Evolutionary conservation across 2,329 filamentous ascomycete species (phyloP).

Genomic region (Coniochaeta sp.): DNA sequence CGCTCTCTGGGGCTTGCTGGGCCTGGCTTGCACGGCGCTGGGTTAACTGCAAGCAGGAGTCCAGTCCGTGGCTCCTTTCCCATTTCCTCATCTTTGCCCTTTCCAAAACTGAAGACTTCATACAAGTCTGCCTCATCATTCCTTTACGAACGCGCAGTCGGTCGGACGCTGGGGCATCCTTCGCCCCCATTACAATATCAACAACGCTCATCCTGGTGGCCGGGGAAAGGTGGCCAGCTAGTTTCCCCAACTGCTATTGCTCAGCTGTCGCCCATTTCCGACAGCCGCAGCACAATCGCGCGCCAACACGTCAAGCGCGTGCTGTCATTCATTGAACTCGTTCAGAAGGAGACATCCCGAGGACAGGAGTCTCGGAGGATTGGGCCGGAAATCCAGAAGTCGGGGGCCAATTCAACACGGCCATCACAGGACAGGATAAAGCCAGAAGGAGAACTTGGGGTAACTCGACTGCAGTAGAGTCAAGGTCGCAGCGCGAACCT

Average conservation of each 20-base stretch:
- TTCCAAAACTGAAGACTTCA: not conserved
- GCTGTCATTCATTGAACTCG: not conserved
- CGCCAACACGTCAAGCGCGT: slow-evolving; percentile 35
- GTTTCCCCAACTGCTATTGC: not conserved
- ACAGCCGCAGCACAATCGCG: slow-evolving; percentile 39
- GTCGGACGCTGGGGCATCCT: not conserved
- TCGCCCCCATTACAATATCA: not conserved
- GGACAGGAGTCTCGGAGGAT: not conserved
- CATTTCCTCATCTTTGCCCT: not conserved
- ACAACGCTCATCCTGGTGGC: not conserved
- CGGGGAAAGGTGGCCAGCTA: not conserved
- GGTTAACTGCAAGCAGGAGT: not conserved
- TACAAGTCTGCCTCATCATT: not conserved
- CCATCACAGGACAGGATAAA: no score
- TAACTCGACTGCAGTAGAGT: no score
- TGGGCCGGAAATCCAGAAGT: not conserved
- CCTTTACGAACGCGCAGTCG: not conserved
- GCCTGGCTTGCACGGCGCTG: not conserved
- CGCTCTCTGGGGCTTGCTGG: not conserved
- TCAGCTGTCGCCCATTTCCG: slow-evolving; percentile 17
- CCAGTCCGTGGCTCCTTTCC: slow-evolving; percentile 1
- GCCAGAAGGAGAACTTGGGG: not conserved
- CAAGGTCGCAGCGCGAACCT: slow-evolving; percentile 2
- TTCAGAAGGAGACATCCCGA: not conserved
- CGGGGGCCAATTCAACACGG: not conserved